phyloP scores from a whole-genome alignment of 1,284 basidiomycete species.

The Prillingera fragicola region DNA sequence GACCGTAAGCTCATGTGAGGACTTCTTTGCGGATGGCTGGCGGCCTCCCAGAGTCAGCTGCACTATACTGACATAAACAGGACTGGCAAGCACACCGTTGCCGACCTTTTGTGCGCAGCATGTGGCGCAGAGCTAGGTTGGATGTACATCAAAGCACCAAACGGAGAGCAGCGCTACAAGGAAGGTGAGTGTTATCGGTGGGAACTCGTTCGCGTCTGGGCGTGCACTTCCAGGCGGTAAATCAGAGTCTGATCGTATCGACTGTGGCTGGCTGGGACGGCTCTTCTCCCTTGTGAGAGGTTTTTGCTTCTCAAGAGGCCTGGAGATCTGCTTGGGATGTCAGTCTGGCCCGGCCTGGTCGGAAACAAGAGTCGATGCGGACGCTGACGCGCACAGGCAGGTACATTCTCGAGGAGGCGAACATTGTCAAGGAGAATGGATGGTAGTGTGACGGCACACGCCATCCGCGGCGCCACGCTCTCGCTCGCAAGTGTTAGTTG shows the following conservation, averaged over 20 bases:
- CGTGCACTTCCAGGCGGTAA: too few relatives aligned
- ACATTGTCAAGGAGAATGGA: conserved; percentile 52
- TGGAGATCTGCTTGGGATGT: neutral
- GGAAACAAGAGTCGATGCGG: neutral
- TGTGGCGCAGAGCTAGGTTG: conserved; percentile 42
- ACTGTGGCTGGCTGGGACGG: too few relatives aligned
- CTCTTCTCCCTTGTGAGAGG: too few relatives aligned
- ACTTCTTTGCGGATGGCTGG: neutral
- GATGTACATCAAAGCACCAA: conserved; percentile 46
- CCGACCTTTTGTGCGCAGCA: conserved; percentile 41
- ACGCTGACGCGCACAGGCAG: conserved; percentile 34
- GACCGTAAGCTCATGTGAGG: conserved; percentile 43
- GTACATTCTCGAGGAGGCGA: conserved; percentile 46
- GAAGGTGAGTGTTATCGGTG: conserved; percentile 43
- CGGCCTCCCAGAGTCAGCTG: neutral
- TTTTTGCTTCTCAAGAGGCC: too few relatives aligned
- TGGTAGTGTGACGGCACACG: conserved; percentile 35
- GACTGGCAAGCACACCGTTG: conserved; percentile 46
- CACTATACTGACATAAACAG: conserved; percentile 15
- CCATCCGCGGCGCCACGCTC: too few relatives aligned
- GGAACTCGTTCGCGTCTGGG: too few relatives aligned
- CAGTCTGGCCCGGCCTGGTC: neutral
- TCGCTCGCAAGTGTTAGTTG: too few relatives aligned
- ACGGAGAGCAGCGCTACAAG: conserved; percentile 46
- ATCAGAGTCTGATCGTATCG: too few relatives aligned